Percentiles rank a stretch among this genome's conserved stretches.
Evolutionary conservation across 192 early-diverging fungal species (phyloP).

Genomic region (Umbelopsis sp.): DNA sequence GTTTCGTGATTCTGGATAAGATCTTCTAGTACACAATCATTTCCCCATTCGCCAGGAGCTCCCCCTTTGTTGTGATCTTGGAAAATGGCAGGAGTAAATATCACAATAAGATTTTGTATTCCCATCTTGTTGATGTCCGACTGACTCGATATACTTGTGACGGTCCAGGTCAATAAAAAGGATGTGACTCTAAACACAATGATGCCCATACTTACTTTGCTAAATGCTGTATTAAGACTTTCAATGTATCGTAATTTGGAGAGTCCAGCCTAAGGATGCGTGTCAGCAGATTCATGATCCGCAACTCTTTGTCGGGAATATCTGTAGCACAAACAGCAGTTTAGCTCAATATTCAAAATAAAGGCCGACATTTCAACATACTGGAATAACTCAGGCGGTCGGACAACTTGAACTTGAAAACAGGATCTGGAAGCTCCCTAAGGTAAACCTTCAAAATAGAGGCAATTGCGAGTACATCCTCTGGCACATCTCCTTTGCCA

Average conservation of each 20-base stretch:
- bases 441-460: constrained; percentile 68
- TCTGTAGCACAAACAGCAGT: constrained; percentile 24
- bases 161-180: neutral
- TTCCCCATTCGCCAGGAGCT: constrained; percentile 38
- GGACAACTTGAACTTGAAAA: constrained; percentile 56
- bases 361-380: constrained; percentile 1
- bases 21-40: constrained; percentile 42
- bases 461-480: constrained; percentile 64
- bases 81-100: constrained; percentile 69
- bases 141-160: constrained; percentile 46
- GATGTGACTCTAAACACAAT: neutral
- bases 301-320: constrained; percentile 42
- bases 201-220: constrained; percentile 42
- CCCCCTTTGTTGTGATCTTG: constrained; percentile 56
- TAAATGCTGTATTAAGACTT: constrained; percentile 59
- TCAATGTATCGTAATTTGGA: constrained; percentile 57
- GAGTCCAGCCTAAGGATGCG: constrained; percentile 46
- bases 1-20: constrained; percentile 33
- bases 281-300: constrained; percentile 42
- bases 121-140: constrained; percentile 69
- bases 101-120: constrained; percentile 57
- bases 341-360: too few relatives aligned
- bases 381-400: constrained; percentile 58
- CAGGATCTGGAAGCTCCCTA: constrained; percentile 62
- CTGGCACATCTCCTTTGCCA: constrained; percentile 36